Evolutionary conservation across 2,329 filamentous ascomycete genomes (phyloP).

Genomic region (Podosphaera fusca): DNA sequence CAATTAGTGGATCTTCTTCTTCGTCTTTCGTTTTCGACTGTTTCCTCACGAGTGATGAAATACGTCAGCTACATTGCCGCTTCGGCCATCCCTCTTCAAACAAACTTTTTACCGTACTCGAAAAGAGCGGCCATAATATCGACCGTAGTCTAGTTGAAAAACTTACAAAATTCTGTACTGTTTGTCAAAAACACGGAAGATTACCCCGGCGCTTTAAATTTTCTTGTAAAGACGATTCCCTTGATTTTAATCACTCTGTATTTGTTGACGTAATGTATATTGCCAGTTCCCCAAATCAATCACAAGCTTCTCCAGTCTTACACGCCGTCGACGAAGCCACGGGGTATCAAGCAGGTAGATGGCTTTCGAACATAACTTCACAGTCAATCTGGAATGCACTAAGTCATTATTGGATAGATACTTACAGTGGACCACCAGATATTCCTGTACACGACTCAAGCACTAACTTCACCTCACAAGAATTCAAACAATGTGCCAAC

Average conservation of each 20-base stretch:
- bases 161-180: neutral
- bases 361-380: neutral
- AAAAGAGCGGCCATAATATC: no score
- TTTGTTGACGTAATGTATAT: constrained; percentile 2
- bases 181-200: neutral
- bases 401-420: constrained; percentile 1
- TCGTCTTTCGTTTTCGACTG: no score
- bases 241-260: neutral
- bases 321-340: constrained; percentile 1
- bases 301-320: neutral
- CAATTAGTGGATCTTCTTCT: neutral
- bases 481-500: neutral
- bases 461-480: neutral
- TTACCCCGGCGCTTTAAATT: neutral
- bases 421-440: constrained; percentile 1
- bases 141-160: no score
- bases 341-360: constrained; percentile 1
- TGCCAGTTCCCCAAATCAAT: neutral
- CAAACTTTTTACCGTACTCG: neutral
- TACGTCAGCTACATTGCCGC: neutral
- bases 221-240: neutral
- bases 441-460: neutral
- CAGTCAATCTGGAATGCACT: neutral
- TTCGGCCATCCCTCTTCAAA: neutral
- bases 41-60: neutral